Base-by-base conservation (phyloP, 208 protist genomes). In the Trypanosoma rangeli region DNA sequence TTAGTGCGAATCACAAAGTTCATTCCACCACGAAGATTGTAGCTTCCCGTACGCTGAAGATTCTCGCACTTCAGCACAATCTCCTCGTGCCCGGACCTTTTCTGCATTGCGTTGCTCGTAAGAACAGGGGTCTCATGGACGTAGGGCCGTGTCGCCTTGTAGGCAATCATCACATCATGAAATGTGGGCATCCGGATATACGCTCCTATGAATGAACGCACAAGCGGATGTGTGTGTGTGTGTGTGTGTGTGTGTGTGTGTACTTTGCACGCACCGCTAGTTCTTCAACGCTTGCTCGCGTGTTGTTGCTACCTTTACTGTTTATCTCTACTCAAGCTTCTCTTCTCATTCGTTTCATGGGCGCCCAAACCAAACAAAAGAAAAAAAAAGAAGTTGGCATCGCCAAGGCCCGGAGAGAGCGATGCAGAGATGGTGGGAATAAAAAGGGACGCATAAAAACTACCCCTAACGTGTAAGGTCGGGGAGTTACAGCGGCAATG, bases 41-140 rank as follows among this genome's bases (percentile, higher is more conserved):
- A 93, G 72, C 80, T 86, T 46, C 87, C 87, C 13, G 84, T 88
- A 76, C 87, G 87, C 70, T 93, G 84, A 66, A 90, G 70, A 64
- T 90, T 93, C 74, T 90, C 84, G 50, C 87, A 93, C 68, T 93
- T 93, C 44, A 90, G 74, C 20, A 86, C 42, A 37, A 93, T 76
- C 12, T 76, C 72, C 66, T 93, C 70, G 62, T 90, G 82, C 24
- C 70, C 70, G 2, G 84, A 87, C 52, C 75, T 68, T 57, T 61
- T 42, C 22, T 65, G 75, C 50, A 93, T 70, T 13, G 83, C 75
- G 53, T 84, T 83, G 74, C 87, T 93, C 28, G 68, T 53, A 48
- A 93, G 81, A 13, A 90, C 59, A 3, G 87, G 87, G 0, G 87
- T 93, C 62, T 93, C 83, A 59, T 89, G 87, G 1, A 84, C 74